Percentiles rank a stretch among this genome's conserved stretches.
These are phyloP conservation scores for Cymbopogon flexuosus DNA, from an alignment of 202 grass and related monocot genomes.

Conservation along the genomic window DNA sequence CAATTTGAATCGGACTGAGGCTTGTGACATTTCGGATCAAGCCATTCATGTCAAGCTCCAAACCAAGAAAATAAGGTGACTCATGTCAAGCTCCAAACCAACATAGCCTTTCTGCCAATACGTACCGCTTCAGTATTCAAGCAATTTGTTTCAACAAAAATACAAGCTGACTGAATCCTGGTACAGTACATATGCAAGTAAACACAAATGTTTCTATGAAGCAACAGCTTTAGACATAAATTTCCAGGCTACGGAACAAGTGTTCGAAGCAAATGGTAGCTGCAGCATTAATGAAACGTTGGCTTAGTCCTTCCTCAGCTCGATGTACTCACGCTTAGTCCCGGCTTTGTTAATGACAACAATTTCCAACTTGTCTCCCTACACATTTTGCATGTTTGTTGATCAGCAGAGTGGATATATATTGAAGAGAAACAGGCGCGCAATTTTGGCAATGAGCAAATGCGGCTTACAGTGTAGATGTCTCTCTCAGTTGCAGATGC, in stretches of 20 bases:
- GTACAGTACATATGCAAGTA: conserved; percentile 40
- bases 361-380: conserved; percentile 95
- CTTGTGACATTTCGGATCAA: background rate
- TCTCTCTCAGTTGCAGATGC: conserved; percentile 98
- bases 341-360: conserved; percentile 80
- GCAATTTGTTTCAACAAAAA: conserved; percentile 29
- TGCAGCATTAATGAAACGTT: background rate
- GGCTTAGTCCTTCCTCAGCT: conserved; percentile 83
- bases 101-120: background rate
- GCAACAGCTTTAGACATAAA: conserved; percentile 20
- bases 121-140: conserved; percentile 9
- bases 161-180: conserved; percentile 23
- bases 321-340: conserved; percentile 70
- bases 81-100: background rate
- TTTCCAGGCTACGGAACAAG: background rate
- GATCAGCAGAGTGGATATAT: conserved; percentile 7
- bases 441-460: background rate
- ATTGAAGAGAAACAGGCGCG: background rate
- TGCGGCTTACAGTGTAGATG: conserved; percentile 79
- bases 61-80: background rate
- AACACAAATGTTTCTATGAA: conserved; percentile 20
- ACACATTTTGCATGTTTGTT: conserved; percentile 13
- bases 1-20: background rate
- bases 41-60: background rate
- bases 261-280: conserved; percentile 14